These are phyloP conservation scores for Grosmannia clavigera DNA, from an alignment of 2,329 filamentous ascomycete species.

Conservation along the genomic window DNA sequence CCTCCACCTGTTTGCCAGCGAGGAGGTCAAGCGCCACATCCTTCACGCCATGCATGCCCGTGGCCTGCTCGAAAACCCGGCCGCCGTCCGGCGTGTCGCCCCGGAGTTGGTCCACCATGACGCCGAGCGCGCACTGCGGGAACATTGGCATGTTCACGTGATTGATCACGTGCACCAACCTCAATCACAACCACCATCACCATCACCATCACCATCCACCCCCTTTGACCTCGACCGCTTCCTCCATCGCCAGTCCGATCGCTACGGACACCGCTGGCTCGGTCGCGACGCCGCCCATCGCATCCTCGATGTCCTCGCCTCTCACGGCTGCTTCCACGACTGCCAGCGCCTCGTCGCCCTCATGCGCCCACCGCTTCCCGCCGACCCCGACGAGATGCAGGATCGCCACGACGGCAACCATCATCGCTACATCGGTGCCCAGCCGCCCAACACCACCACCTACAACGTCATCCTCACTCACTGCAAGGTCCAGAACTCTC, in stretches of 20 bases:
- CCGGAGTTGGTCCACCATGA: slow-evolving; percentile 30
- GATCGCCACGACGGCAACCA: neutral
- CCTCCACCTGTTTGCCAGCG: slow-evolving; percentile 42
- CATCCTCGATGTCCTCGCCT: slow-evolving; percentile 30
- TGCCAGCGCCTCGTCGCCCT: slow-evolving; percentile 20
- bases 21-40: slow-evolving; percentile 37
- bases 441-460: slow-evolving; percentile 18
- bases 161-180: too few relatives aligned
- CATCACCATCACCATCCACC: neutral
- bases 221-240: slow-evolving; percentile 21
- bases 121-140: slow-evolving; percentile 23
- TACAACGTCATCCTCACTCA: slow-evolving; percentile 22
- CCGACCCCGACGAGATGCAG: neutral
- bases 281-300: slow-evolving; percentile 22
- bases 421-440: slow-evolving; percentile 1
- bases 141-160: too few relatives aligned
- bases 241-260: slow-evolving; percentile 24
- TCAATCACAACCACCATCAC: too few relatives aligned
- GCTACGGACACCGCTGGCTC: slow-evolving; percentile 36
- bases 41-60: slow-evolving; percentile 33
- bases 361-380: slow-evolving; percentile 11
- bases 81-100: slow-evolving; percentile 26
- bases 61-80: slow-evolving; percentile 27
- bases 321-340: slow-evolving; percentile 22
- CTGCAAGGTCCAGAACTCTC: slow-evolving; percentile 14